Percentiles rank a stretch among this genome's conserved stretches.
Conservation (phyloP, 2,329 filamentous ascomycete species). For the Biscogniauxia sp. region DNA sequence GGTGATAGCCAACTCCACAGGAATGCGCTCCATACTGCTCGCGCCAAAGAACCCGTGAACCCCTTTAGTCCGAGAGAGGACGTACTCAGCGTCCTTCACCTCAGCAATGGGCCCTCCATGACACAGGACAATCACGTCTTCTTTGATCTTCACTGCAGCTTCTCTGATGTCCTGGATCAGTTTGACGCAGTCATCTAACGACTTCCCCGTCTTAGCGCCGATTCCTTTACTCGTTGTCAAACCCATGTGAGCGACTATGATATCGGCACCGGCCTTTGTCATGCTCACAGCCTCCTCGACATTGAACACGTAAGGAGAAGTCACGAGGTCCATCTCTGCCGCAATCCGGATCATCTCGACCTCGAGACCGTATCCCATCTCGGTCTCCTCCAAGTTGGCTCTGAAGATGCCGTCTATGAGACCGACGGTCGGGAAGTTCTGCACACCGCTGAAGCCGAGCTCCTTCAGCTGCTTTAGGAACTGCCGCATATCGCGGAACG, state of each 20-base stretch:
- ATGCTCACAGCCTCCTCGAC: conserved; percentile 60
- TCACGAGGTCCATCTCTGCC: conserved; percentile 58
- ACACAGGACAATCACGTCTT: conserved; percentile 64
- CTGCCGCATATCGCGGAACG: conserved; percentile 59
- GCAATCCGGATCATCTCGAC: conserved; percentile 66
- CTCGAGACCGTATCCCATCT: conserved; percentile 66
- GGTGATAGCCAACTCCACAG: conserved; percentile 64
- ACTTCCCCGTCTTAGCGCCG: conserved; percentile 60
- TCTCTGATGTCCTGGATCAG: conserved; percentile 64
- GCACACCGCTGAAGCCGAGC: conserved; percentile 66
- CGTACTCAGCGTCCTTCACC: conserved; percentile 61
- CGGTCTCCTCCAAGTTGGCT: conserved; percentile 67
- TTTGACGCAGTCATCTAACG: conserved; percentile 61
- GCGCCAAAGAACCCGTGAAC: conserved; percentile 73
- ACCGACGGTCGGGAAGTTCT: conserved; percentile 73
- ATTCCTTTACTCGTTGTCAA: conserved; percentile 64
- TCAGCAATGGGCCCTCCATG: conserved; percentile 68
- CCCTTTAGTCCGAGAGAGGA: conserved; percentile 57
- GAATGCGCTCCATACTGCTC: conserved; percentile 67
- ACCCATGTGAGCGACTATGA: conserved; percentile 68
- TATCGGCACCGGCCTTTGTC: conserved; percentile 63
- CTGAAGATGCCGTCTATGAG: conserved; percentile 67
- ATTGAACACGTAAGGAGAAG: conserved; percentile 69
- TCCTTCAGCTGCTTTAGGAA: conserved; percentile 61
- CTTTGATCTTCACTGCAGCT: conserved; percentile 52